Evolutionary conservation across 306 rosid species (phyloP), one percentile per base, ranked within the genome.

Genomic region (Pyrus pyrifolia): DNA sequence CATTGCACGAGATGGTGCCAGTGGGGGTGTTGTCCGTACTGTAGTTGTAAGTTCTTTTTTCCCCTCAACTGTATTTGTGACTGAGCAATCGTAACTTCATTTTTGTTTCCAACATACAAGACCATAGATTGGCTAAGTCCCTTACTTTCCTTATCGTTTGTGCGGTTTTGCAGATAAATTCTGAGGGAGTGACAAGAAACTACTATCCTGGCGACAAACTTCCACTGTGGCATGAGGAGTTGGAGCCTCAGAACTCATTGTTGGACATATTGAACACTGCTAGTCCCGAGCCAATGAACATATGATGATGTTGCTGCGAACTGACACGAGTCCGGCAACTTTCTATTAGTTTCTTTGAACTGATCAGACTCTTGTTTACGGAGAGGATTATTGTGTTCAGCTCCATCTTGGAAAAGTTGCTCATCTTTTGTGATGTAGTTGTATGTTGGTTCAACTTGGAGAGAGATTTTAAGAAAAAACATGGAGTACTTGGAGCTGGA

Each of bases 1-100:
- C 66, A 92, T 96, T 80, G 99, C 98, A 14, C 91, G 98, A 49
- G 99, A 96, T 52, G 99, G 99, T 42, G 99, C 99, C 14, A 96
- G 99, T 86, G 99, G 99, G 8, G 99, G 99, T 22, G 99, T 96
- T 55, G 97, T 96, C 68, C 96, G 99, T 53, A 96, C 99, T 2
- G 98, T 92, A 60, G 86, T 83, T 62, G 99, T 96, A 85, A 87
- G 98, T 72, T 49, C 45, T 73, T 17, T 42, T 57, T 62, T 1
- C n/a, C 52, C n/a, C 13, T 40, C 17, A 22, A 53, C 7, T 44
- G 22, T 53, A 7, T 4, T 52, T 19, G 42, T 4, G 5, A 52
- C 35, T 15, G 21, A 33, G 30, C 31, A 68, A 62, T 42, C 4
- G 33, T 33, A 15, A 5, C 8, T 8, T 23, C 12, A 44, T 22